Base-by-base conservation (phyloP, 805 yeast species). In the Priceomyces castillae region DNA sequence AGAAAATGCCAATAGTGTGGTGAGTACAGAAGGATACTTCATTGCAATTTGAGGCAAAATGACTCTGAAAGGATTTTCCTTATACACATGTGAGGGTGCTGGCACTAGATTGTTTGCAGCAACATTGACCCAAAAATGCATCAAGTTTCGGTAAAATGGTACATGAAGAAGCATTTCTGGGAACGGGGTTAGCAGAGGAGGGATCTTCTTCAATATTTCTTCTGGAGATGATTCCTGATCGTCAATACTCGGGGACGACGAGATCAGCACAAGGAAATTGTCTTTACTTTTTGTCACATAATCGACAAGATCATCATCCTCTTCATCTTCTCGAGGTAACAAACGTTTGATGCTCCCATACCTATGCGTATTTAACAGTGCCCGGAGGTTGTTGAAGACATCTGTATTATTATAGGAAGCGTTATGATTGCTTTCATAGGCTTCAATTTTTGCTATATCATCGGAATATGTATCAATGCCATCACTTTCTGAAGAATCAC, bases 31-130 rank as follows among this genome's bases (percentile, higher is more conserved):
- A 3, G 79, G 77, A 45, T 76, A 71, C 18, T 72, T 69, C 72
- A 81, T 66, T 1, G 92, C 89, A 74, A 86, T 71, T 51, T 76
- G 77, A 0, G 94, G 92, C 10, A 86, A 60, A 6, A 83, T 65
- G 10, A 73, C 73, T 46, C 75, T 74, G 63, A 84, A 85, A 0
- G 95, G 95, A 51, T 84, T 82, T 12, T 77, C 79, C 16, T 62
- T 66, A 52, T 81, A 82, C 1, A 74, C 53, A 6, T 67, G 57
- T 2, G 76, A 67, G 7, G 87, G 87, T 0, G 86, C 81, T 0
- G 90, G 90, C 4, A 82, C 86, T 15, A 85, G 67, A 19, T 74
- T 65, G 30, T 71, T 71, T 1, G 90, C 77, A 0, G 87, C 84
- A 11, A 78, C 76, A 40, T 79, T 69, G 7, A 80, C 62, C 69